A percentile compares a stretch with the other conserved stretches of the same genome.
Conservation (phyloP, 2,329 filamentous ascomycete species). For the Bertia moriformis region DNA sequence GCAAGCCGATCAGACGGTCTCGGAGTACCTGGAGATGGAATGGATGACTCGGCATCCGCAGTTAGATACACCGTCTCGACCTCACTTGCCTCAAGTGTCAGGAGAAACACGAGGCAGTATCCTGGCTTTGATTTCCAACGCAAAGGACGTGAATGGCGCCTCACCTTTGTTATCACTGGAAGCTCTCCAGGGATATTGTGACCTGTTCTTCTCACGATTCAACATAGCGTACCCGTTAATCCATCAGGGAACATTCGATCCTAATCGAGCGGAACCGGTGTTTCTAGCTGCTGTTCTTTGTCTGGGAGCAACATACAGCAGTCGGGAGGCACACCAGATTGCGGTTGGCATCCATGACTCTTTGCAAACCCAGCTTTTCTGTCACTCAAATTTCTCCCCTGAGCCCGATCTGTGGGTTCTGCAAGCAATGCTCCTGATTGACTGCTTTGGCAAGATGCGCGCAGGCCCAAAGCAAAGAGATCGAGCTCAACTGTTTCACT, state of each 20-base stretch:
- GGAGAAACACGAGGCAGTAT: constrained; percentile 16
- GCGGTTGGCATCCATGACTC: constrained; percentile 48
- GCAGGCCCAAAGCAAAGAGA: constrained; percentile 50
- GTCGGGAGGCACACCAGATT: constrained; percentile 41
- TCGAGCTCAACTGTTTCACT: constrained; percentile 39
- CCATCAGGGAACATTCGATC: constrained; percentile 40
- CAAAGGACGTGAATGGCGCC: constrained; percentile 26
- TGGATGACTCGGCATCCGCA: constrained; percentile 11
- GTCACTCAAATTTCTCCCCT: constrained; percentile 37
- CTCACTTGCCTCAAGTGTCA: constrained; percentile 10
- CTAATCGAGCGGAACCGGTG: constrained; percentile 30
- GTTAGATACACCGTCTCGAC: constrained; percentile 3
- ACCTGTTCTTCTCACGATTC: constrained; percentile 45
- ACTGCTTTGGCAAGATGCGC: constrained; percentile 49
- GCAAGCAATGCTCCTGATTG: constrained; percentile 45
- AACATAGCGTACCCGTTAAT: constrained; percentile 45
- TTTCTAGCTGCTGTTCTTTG: constrained; percentile 37
- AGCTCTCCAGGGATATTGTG: constrained; percentile 37
- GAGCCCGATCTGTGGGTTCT: constrained; percentile 46
- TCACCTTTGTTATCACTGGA: constrained; percentile 32
- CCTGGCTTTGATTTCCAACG: constrained; percentile 20
- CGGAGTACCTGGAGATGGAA: constrained; percentile 10
- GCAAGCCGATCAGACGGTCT: no score
- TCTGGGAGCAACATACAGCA: constrained; percentile 46
- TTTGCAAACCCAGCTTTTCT: constrained; percentile 42